Conservation (phyloP, 208 protist species). For the Jaenimonas drosophilae region DNA sequence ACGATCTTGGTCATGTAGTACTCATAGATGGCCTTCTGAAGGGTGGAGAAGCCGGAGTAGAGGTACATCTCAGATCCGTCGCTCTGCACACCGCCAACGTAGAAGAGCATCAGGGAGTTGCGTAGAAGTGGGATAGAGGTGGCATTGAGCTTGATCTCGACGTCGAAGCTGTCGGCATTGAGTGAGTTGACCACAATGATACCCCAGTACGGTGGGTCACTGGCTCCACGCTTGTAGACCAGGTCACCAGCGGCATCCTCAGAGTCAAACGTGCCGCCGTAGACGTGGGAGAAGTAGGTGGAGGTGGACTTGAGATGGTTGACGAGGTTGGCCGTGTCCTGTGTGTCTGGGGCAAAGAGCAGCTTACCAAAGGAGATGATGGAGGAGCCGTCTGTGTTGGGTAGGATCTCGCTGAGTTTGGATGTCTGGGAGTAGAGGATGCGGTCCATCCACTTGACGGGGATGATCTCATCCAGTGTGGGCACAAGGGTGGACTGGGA, state of each 20-base stretch:
- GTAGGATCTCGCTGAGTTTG: constrained; percentile 5
- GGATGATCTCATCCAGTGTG: constrained; percentile 29
- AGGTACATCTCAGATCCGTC: constrained; percentile 28
- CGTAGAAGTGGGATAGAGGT: constrained; percentile 25
- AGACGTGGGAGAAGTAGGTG: constrained; percentile 36
- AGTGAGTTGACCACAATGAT: constrained; percentile 31
- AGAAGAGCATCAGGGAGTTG: constrained; percentile 7
- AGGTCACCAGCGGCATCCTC: constrained; percentile 10
- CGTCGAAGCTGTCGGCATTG: constrained; percentile 17
- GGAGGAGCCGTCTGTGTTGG: constrained; percentile 10
- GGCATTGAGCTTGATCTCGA: constrained; percentile 41
- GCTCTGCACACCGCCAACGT: constrained; percentile 16
- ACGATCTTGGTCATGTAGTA: constrained; percentile 28
- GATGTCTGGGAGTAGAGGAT: constrained; percentile 16
- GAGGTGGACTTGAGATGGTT: constrained; percentile 16
- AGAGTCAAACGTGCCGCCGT: constrained; percentile 16
- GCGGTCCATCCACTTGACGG: constrained; percentile 34
- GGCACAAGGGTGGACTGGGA: constrained; percentile 20
- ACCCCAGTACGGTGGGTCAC: constrained; percentile 29
- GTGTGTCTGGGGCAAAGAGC: constrained; percentile 29
- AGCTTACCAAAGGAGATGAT: constrained; percentile 34
- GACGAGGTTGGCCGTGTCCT: constrained; percentile 17
- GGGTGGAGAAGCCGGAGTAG: constrained; percentile 27
- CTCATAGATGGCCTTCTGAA: constrained; percentile 24
- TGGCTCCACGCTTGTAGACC: constrained; percentile 11